Percentiles rank a stretch among this genome's conserved stretches.
Evolutionary conservation across 2,329 filamentous ascomycete species (phyloP).

Genomic region (Epichloe festucae): DNA sequence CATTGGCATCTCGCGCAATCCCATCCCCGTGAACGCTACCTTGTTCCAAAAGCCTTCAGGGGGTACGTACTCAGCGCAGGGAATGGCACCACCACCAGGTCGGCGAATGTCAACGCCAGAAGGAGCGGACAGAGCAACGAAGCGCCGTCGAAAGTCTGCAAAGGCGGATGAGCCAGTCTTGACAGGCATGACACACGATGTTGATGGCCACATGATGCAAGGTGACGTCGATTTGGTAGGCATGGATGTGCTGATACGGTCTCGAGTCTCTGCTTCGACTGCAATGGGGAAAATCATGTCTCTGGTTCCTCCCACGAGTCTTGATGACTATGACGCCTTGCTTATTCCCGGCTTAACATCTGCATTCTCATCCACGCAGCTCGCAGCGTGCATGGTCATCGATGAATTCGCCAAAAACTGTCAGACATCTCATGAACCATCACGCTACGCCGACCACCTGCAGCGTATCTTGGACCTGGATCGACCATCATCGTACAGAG

Average conservation of each 20-base stretch:
- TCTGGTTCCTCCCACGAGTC: slow-evolving; percentile 50
- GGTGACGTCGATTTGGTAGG: slow-evolving; percentile 93
- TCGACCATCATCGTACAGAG: slow-evolving; percentile 70
- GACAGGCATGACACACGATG: slow-evolving; percentile 69
- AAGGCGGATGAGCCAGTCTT: slow-evolving; percentile 59
- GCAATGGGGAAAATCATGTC: slow-evolving; percentile 80
- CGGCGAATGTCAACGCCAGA: slow-evolving; percentile 39
- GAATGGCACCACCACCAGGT: slow-evolving; percentile 28
- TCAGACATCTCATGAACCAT: slow-evolving; percentile 24
- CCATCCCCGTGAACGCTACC: slow-evolving; percentile 79
- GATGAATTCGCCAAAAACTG: slow-evolving; percentile 72
- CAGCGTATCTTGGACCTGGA: slow-evolving; percentile 70
- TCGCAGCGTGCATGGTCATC: slow-evolving; percentile 69
- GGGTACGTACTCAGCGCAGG: slow-evolving; percentile 55
- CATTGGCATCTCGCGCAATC: slow-evolving; percentile 80
- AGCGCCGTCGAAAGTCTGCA: slow-evolving; percentile 73
- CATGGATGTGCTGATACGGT: slow-evolving; percentile 75
- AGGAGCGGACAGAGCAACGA: slow-evolving; percentile 48
- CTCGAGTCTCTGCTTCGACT: slow-evolving; percentile 72
- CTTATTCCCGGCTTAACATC: slow-evolving; percentile 57
- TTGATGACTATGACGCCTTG: slow-evolving; percentile 50
- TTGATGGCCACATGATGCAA: slow-evolving; percentile 95
- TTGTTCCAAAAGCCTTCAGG: slow-evolving; percentile 93
- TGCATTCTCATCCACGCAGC: slow-evolving; percentile 71
- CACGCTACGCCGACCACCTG: slow-evolving; percentile 50